Conservation (phyloP, 306 rosid genomes). For the Purshia tridentata region DNA sequence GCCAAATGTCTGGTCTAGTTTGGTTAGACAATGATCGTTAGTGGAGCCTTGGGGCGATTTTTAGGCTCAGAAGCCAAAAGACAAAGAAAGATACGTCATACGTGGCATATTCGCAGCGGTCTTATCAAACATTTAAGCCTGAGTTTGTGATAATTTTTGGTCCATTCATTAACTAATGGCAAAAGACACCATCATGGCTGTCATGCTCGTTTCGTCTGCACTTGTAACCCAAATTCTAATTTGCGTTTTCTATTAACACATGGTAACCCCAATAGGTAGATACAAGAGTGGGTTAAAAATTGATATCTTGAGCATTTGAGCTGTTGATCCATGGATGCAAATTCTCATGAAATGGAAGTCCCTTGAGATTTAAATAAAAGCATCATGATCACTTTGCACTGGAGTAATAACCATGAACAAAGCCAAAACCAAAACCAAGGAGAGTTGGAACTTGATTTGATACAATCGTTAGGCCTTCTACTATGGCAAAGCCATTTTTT, state of each 20-base stretch:
- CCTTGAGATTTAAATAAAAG: not conserved
- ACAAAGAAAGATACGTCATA: not conserved
- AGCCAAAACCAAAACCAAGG: no score
- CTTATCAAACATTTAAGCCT: not conserved
- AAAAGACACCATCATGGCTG: not conserved
- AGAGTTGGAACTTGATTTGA: no score
- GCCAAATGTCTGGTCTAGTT: no score
- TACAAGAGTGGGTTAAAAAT: not conserved
- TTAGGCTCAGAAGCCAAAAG: not conserved
- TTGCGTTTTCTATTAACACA: not conserved
- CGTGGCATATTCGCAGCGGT: not conserved
- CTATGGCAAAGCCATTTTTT: no score
- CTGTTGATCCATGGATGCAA: not conserved
- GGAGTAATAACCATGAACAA: no score
- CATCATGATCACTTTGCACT: not conserved
- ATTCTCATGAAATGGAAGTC: not conserved
- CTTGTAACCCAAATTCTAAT: not conserved
- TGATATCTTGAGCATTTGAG: not conserved
- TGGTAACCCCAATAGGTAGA: not conserved
- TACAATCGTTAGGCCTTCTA: no score
- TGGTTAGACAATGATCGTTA: no score
- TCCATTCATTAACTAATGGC: not conserved
- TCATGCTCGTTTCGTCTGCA: not conserved
- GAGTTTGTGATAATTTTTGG: not conserved
- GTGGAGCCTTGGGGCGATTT: not conserved